Conservation (phyloP, 768 basidiomycete species). For the Podaxis sp. region DNA sequence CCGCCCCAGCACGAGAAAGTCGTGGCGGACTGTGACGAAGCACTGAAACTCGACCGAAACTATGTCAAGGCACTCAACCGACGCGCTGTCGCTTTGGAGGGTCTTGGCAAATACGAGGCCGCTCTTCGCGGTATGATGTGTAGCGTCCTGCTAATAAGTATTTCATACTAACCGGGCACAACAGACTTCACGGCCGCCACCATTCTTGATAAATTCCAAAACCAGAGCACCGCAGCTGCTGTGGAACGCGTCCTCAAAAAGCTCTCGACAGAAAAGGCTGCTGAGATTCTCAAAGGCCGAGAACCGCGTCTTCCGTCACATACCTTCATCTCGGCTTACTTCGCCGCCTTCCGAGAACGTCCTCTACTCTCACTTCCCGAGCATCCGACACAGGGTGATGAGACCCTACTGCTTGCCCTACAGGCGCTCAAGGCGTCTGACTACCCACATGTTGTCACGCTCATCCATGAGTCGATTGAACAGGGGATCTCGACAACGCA, state of each 20-base stretch:
- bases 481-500: constrained; percentile 77
- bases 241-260: constrained; percentile 94
- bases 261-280: constrained; percentile 66
- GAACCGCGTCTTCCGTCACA: constrained; percentile 82
- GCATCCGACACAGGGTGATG: constrained; percentile 72
- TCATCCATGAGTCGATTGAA: constrained; percentile 81
- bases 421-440: constrained; percentile 82
- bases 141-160: background rate
- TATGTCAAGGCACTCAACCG: constrained; percentile 93
- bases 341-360: constrained; percentile 94
- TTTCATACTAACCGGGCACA: background rate
- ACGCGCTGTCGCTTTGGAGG: constrained; percentile 81
- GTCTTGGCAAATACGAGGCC: constrained; percentile 67
- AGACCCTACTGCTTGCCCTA: constrained; percentile 74
- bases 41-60: constrained; percentile 73
- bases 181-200: constrained; percentile 95
- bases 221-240: constrained; percentile 67
- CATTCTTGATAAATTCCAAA: constrained; percentile 90
- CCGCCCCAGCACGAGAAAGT: constrained; percentile 82
- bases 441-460: constrained; percentile 73
- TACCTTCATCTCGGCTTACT: constrained; percentile 93
- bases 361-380: constrained; percentile 54
- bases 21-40: constrained; percentile 84
- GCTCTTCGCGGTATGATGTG: constrained; percentile 65
- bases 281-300: constrained; percentile 70